A percentile compares a stretch with the other conserved stretches of the same genome.
These are phyloP conservation scores for Hygrophoropsis aurantiaca DNA, from an alignment of 768 basidiomycete genomes.

Conservation along the genomic window DNA sequence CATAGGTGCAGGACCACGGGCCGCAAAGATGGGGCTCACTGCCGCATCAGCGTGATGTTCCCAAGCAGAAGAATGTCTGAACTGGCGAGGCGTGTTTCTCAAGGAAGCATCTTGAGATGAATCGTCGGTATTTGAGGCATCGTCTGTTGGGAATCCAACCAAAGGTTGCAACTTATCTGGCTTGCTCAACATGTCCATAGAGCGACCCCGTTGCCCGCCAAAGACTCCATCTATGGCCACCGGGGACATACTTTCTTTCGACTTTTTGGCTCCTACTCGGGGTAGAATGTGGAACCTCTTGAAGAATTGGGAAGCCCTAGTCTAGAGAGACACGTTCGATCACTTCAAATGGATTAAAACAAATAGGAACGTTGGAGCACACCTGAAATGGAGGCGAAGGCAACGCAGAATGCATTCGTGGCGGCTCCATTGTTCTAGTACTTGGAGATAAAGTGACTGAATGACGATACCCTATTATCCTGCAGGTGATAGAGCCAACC, in stretches of 20 bases:
- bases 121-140: slow-evolving; percentile 25
- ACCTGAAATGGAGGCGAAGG: slow-evolving; percentile 28
- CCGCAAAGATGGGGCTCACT: slow-evolving; percentile 10
- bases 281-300: slow-evolving; percentile 39
- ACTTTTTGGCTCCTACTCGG: slow-evolving; percentile 28
- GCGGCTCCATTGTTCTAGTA: slow-evolving; percentile 26
- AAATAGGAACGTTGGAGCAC: slow-evolving; percentile 6
- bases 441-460: slow-evolving; percentile 10
- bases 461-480: slow-evolving; percentile 17
- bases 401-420: slow-evolving; percentile 20
- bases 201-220: slow-evolving; percentile 26
- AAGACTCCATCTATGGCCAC: slow-evolving; percentile 19
- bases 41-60: slow-evolving; percentile 13
- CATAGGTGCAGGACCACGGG: slow-evolving; percentile 6
- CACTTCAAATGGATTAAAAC: slow-evolving; percentile 13
- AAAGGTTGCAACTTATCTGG: slow-evolving; percentile 20
- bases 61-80: slow-evolving; percentile 21
- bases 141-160: slow-evolving; percentile 21
- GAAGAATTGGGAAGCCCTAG: slow-evolving; percentile 38
- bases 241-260: slow-evolving; percentile 25
- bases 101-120: slow-evolving; percentile 27
- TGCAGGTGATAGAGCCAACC: slow-evolving; percentile 26
- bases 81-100: slow-evolving; percentile 19
- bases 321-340: slow-evolving; percentile 10
- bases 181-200: slow-evolving; percentile 31